Evolutionary conservation across 257 asterid genomes (phyloP).

Genomic region (Linaria vulgaris): DNA sequence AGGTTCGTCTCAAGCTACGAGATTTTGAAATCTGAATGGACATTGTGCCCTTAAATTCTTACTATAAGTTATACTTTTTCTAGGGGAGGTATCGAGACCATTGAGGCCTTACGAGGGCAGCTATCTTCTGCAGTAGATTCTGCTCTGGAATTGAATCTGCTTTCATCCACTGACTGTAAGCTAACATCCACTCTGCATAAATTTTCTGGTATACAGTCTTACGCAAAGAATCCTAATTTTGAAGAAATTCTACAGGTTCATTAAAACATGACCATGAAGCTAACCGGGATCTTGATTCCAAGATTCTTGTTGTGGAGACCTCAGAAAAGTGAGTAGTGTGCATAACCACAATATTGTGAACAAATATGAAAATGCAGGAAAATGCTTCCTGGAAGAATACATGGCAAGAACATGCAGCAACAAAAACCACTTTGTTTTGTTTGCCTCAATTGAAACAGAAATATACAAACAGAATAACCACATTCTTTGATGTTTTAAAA

Average conservation of each 20-base stretch:
- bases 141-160: slow-evolving; percentile 65
- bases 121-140: slow-evolving; percentile 79
- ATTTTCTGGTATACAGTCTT: no score
- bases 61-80: slow-evolving; percentile 4
- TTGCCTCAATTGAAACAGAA: not conserved
- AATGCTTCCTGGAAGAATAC: slow-evolving; percentile 82
- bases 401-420: slow-evolving; percentile 45
- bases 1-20: slow-evolving; percentile 44
- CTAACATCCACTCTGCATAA: slow-evolving; percentile 2
- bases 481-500: no score
- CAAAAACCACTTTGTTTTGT: not conserved
- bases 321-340: slow-evolving; percentile 74
- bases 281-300: slow-evolving; percentile 67
- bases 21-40: slow-evolving; percentile 12
- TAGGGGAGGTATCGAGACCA: slow-evolving; percentile 87
- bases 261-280: slow-evolving; percentile 94
- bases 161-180: slow-evolving; percentile 86
- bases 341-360: slow-evolving; percentile 76
- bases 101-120: slow-evolving; percentile 54
- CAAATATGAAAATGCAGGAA: slow-evolving; percentile 80
- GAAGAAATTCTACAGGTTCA: slow-evolving; percentile 50
- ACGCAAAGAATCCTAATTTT: not conserved
- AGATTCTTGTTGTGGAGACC: slow-evolving; percentile 80
- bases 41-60: not conserved
- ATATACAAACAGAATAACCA: no score